Evolutionary conservation across 176 grass and related monocot species (phyloP), one percentile per base, ranked within the genome.

Genomic region (Stipa capillata): DNA sequence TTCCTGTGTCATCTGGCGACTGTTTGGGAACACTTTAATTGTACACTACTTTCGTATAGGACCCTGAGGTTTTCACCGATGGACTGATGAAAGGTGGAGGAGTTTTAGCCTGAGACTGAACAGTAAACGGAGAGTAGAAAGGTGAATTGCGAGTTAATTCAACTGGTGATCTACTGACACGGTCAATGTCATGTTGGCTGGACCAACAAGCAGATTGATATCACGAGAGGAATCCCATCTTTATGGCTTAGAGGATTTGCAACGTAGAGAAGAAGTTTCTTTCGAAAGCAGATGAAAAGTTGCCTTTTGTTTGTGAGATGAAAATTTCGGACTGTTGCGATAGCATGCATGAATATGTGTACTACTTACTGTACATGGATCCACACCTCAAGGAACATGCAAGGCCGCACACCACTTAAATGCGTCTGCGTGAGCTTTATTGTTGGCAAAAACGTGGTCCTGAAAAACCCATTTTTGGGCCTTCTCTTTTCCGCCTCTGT

Each of bases 131-230:
- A 18, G n/a, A 54, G 65, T 62, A 29, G n/a, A n/a, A n/a, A 64
- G 35, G 64, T 47, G 36, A n/a, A n/a, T n/a, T n/a, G n/a, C n/a
- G 44, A 72, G 71, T 61, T 76, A 72, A 88, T 73, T 78, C 37
- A 83, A 78, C 73, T 72, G 67, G 37, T 70, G 54, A 64, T 76
- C 36, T 42, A 69, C 82, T 81, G 87, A 81, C 87, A 89, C n/a
- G 65, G 77, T 64, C 82, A 85, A 81, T 85, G 82, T 28, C 62
- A 36, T 20, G 37, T 71, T 73, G 47, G 16, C 71, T 74, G 76
- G 77, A 34, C 63, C 82, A 85, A 27, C 34, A 42, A 43, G 40
- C 39, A 27, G 34, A 61, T 51, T 41, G 69, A 69, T 53, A 37
- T 80, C 43, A 72, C 58, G 69, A 74, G 62, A 34, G 69, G 86